A percentile compares a stretch with the other conserved stretches of the same genome.
phyloP scores from a whole-genome alignment of 441 rosid genomes.

The Gossypium schwendimanii region DNA sequence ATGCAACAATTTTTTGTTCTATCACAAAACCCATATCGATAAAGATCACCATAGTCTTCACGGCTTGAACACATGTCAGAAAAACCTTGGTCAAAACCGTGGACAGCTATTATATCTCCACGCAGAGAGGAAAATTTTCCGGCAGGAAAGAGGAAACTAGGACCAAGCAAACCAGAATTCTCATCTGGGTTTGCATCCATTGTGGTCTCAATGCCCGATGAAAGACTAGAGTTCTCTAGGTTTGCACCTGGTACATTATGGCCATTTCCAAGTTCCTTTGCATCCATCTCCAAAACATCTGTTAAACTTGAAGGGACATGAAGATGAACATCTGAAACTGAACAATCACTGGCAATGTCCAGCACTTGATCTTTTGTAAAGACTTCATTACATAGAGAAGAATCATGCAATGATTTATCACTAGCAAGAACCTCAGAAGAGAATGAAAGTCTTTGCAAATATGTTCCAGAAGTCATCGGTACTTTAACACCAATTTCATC shows the following conservation, averaged over 20 bases:
- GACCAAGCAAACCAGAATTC: conserved; percentile 23
- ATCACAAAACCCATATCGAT: conserved; percentile 21
- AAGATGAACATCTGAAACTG: conserved; percentile 46
- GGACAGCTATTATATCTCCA: conserved; percentile 55
- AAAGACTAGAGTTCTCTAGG: conserved; percentile 22
- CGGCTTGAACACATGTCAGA: conserved; percentile 18
- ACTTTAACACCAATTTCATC: conserved; percentile 32
- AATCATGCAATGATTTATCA: conserved; percentile 20
- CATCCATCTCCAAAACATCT: conserved; percentile 30
- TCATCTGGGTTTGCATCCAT: background rate
- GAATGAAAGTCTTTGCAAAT: conserved; percentile 51
- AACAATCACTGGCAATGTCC: conserved; percentile 15
- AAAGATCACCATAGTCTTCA: conserved; percentile 23
- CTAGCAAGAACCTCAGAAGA: conserved; percentile 29
- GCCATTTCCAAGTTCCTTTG: conserved; percentile 33
- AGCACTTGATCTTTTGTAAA: conserved; percentile 20
- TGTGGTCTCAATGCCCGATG: conserved; percentile 17
- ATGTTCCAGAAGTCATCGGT: conserved; percentile 34
- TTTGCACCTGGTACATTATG: conserved; percentile 21
- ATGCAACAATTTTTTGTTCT: conserved; percentile 32
- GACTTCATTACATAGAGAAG: conserved; percentile 23
- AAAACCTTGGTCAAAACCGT: conserved; percentile 28
- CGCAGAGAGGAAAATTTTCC: conserved; percentile 49
- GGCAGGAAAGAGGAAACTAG: conserved; percentile 44
- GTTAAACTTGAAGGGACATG: conserved; percentile 36